phyloP scores from a whole-genome alignment of 257 asterid species.

The Asclepias syriaca region DNA sequence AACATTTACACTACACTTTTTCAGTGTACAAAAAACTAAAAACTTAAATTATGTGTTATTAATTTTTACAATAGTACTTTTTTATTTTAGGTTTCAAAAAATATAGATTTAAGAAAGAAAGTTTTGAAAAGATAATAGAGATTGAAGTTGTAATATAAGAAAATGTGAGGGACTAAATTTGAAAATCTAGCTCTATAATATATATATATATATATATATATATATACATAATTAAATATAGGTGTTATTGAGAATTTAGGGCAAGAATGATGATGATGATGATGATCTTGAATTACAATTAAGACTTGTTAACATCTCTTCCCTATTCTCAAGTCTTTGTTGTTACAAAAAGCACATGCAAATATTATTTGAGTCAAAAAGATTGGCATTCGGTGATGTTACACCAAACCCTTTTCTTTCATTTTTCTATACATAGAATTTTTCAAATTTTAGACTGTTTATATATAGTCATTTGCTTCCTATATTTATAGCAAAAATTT shows the following conservation, averaged over 20 bases:
- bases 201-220: no score
- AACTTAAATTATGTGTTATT: no score
- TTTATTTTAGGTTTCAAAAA: no score
- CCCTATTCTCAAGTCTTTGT: not conserved
- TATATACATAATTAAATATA: not conserved
- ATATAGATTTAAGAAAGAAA: no score
- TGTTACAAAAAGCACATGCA: slow-evolving; percentile 20
- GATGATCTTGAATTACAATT: no score
- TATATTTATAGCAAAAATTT: not conserved
- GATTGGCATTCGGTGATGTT: slow-evolving; percentile 16
- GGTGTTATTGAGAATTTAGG: not conserved
- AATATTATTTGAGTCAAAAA: slow-evolving; percentile 11
- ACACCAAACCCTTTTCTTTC: not conserved
- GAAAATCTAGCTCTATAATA: no score
- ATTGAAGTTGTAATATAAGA: no score
- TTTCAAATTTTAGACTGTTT: not conserved
- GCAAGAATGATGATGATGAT: not conserved
- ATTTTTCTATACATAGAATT: not conserved
- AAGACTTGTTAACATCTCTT: not conserved
- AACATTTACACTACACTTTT: no score
- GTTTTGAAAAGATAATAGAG: no score
- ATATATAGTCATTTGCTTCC: not conserved
- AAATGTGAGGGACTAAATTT: no score
- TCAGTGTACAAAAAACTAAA: no score
- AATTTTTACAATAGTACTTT: no score